phyloP scores from a whole-genome alignment of 1,284 basidiomycete species.

The Volvariella surrecta region DNA sequence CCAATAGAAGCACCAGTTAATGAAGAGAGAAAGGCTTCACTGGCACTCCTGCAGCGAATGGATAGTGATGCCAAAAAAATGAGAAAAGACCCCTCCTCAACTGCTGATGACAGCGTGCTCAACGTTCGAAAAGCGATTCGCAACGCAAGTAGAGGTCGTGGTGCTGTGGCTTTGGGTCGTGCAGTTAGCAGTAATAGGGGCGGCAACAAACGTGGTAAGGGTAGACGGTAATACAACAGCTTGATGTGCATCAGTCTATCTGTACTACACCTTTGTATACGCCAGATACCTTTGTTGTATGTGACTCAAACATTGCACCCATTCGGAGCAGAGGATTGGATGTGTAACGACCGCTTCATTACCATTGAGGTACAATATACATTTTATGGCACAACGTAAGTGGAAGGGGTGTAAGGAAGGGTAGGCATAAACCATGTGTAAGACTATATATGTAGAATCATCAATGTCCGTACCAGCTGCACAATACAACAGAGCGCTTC shows the following conservation, averaged over 20 bases:
- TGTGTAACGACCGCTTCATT: conserved; percentile 3
- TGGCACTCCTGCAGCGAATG: conserved; percentile 72
- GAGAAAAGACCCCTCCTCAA: conserved; percentile 40
- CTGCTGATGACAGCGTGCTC: conserved; percentile 44
- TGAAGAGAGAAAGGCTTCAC: conserved; percentile 64
- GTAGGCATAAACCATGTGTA: too few species aligned
- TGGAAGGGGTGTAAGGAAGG: too few species aligned
- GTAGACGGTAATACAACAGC: conserved; percentile 9
- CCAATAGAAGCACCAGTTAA: conserved; percentile 62
- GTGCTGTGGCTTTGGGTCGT: conserved; percentile 47
- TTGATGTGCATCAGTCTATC: neutral
- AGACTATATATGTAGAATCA: too few species aligned
- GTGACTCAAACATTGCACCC: neutral
- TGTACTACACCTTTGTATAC: neutral
- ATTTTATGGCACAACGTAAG: too few species aligned
- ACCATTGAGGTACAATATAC: conserved; percentile 5
- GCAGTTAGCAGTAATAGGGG: conserved; percentile 16
- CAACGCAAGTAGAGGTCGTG: conserved; percentile 62
- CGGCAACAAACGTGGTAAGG: conserved; percentile 13
- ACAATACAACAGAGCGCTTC: too few species aligned
- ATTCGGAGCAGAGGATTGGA: neutral
- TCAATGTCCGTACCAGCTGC: too few species aligned
- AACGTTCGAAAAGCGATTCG: conserved; percentile 86
- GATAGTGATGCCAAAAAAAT: conserved; percentile 64
- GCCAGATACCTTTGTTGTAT: neutral